Evolutionary conservation across 2,329 filamentous ascomycete species (phyloP).

Genomic region (Penicillium brevicompactum): DNA sequence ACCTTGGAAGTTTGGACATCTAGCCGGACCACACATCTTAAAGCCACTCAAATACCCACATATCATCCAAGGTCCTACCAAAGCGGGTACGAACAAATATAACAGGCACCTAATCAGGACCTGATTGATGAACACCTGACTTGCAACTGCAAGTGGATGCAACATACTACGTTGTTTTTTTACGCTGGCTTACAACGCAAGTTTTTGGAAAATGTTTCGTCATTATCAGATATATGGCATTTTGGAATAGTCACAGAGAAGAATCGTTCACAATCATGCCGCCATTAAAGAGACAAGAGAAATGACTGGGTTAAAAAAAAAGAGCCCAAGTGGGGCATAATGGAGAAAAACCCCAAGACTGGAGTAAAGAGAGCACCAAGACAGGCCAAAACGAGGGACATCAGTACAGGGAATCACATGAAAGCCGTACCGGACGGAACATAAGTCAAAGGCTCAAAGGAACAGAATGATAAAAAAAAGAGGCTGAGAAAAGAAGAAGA

Average conservation of each 20-base stretch:
- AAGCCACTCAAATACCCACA: too few relatives aligned
- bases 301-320: constrained; percentile 12
- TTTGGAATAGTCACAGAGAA: constrained; percentile 16
- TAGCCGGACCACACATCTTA: too few relatives aligned
- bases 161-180: too few relatives aligned
- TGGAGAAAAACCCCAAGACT: constrained; percentile 14
- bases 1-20: too few relatives aligned
- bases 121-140: too few relatives aligned
- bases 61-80: too few relatives aligned
- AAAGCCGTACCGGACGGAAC: constrained; percentile 26
- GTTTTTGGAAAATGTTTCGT: background rate
- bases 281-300: constrained; percentile 27
- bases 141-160: too few relatives aligned
- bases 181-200: background rate
- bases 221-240: constrained; percentile 3
- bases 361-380: constrained; percentile 14
- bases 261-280: constrained; percentile 30
- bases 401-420: constrained; percentile 14
- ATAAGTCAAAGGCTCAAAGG: constrained; percentile 13
- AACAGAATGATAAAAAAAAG: constrained; percentile 2
- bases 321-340: constrained; percentile 5
- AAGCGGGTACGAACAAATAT: too few relatives aligned
- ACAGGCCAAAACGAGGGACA: constrained; percentile 8
- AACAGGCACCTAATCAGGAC: too few relatives aligned
- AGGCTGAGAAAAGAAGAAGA: constrained; percentile 7